Evolutionary conservation across 2,329 filamentous ascomycete genomes (phyloP).

Genomic region (Fusarium pilosicola): DNA sequence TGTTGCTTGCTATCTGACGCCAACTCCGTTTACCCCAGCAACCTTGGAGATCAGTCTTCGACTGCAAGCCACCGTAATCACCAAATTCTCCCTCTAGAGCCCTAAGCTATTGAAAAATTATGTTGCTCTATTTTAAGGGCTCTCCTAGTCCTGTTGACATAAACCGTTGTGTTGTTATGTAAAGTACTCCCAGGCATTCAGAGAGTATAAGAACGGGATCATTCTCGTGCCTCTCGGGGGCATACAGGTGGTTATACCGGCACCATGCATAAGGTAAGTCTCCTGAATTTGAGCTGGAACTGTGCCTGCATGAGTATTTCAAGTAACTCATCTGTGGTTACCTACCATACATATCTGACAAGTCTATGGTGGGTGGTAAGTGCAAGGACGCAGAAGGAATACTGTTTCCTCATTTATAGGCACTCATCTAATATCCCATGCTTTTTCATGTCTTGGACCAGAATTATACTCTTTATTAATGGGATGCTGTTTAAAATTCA

Average conservation of each 20-base stretch:
- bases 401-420: not conserved
- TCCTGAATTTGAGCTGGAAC: not conserved
- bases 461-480: not conserved
- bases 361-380: not conserved
- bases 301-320: not conserved
- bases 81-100: not conserved
- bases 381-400: not conserved
- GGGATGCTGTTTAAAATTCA: not conserved
- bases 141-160: not conserved
- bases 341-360: no score
- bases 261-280: not conserved
- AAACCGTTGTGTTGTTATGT: no score
- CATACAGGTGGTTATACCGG: not conserved
- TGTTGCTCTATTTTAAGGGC: fast-evolving
- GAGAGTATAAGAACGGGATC: not conserved
- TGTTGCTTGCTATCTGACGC: not conserved
- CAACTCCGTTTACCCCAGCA: not conserved
- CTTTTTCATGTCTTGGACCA: not conserved
- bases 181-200: not conserved
- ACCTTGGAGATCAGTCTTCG: not conserved
- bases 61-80: not conserved
- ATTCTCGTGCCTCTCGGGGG: not conserved
- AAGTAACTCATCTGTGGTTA: not conserved
- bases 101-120: not conserved
- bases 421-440: not conserved